These are phyloP conservation scores for Juglanconis oblonga DNA, from an alignment of 2,329 filamentous ascomycete genomes.

Conservation along the genomic window DNA sequence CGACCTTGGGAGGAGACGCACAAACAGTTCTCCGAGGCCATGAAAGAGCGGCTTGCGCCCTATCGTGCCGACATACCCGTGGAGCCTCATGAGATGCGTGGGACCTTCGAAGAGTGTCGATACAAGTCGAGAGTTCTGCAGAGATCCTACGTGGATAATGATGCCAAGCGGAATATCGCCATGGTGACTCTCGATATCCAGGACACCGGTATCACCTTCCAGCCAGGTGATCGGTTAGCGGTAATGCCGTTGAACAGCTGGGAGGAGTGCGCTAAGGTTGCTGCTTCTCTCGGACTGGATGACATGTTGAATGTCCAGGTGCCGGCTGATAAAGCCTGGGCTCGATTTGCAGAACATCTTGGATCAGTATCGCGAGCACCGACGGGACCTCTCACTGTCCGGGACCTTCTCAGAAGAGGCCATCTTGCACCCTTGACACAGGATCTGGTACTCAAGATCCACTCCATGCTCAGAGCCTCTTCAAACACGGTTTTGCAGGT, in stretches of 20 bases:
- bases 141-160: conserved; percentile 44
- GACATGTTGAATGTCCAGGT: conserved; percentile 41
- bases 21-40: conserved; percentile 48
- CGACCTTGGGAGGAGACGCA: conserved; percentile 51
- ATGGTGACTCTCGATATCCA: conserved; percentile 50
- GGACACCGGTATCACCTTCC: conserved; percentile 51
- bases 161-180: conserved; percentile 43
- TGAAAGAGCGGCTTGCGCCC: conserved; percentile 52
- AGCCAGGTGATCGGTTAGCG: conserved; percentile 50
- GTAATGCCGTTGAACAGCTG: conserved; percentile 54
- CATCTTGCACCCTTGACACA: conserved; percentile 51
- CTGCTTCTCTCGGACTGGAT: conserved; percentile 47
- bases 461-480: conserved; percentile 45
- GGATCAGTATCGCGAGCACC: conserved; percentile 33
- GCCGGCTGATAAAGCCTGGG: conserved; percentile 39
- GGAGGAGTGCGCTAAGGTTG: conserved; percentile 54
- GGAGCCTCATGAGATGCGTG: conserved; percentile 53
- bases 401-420: conserved; percentile 48
- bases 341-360: conserved; percentile 45
- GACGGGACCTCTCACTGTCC: conserved; percentile 37
- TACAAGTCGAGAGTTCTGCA: conserved; percentile 44
- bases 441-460: conserved; percentile 46
- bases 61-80: conserved; percentile 43
- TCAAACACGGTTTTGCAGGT: conserved; percentile 48
- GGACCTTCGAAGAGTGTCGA: conserved; percentile 52